A percentile compares a stretch with the other conserved stretches of the same genome.
These are phyloP conservation scores for Pilobolus umbonatus DNA, from an alignment of 192 early-diverging fungal genomes.

Conservation along the genomic window DNA sequence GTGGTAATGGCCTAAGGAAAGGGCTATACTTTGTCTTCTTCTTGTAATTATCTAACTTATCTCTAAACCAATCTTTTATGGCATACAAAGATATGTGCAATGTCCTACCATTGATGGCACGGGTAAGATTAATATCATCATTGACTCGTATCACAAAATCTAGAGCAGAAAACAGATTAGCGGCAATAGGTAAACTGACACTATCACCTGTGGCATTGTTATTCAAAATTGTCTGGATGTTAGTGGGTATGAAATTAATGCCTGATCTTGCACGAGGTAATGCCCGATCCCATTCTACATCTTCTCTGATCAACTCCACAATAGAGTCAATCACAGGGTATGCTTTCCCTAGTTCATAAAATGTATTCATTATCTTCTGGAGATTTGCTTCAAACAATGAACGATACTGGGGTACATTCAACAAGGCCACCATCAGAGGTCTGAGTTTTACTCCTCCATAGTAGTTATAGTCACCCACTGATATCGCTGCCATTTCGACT, in stretches of 20 bases:
- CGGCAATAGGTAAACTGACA: neutral
- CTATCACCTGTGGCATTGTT: neutral
- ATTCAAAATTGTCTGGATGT: neutral
- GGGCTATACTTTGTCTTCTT: neutral
- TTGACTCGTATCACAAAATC: constrained; percentile 19
- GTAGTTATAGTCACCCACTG: constrained; percentile 19
- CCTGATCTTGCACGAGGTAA: constrained; percentile 16
- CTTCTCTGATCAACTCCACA: constrained; percentile 13
- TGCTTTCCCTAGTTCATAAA: constrained; percentile 2
- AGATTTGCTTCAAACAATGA: constrained; percentile 6
- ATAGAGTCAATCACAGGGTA: constrained; percentile 22
- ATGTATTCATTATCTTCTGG: neutral
- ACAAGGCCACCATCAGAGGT: constrained; percentile 19
- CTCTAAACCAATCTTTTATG: constrained; percentile 25
- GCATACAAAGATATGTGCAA: constrained; percentile 18
- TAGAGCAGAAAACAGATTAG: neutral
- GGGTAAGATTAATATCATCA: constrained; percentile 2
- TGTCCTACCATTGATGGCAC: constrained; percentile 18
- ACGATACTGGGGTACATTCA: constrained; percentile 15
- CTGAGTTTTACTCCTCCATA: constrained; percentile 10
- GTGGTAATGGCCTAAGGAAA: neutral
- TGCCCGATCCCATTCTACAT: constrained; percentile 21
- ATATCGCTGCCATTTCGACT: constrained; percentile 11
- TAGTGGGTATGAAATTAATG: constrained; percentile 1
- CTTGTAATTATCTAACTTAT: constrained; percentile 7